Percentiles rank a stretch among this genome's conserved stretches.
These are phyloP conservation scores for Aphanomyces cochlioides DNA, from an alignment of 352 stramenopile genomes.

Conservation along the genomic window DNA sequence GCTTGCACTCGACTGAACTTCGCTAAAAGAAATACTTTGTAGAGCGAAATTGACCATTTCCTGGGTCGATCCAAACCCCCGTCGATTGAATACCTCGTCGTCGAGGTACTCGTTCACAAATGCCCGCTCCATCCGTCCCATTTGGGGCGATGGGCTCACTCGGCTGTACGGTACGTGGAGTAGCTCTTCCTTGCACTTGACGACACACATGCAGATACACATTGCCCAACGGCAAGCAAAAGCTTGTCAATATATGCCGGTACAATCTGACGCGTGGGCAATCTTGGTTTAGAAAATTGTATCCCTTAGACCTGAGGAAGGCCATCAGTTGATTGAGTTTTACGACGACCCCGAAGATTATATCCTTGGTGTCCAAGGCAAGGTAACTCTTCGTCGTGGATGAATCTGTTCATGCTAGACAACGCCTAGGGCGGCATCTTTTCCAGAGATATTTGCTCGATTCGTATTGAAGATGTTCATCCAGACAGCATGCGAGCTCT, in stretches of 20 bases:
- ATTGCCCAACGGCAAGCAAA: conserved; percentile 28
- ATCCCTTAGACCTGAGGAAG: conserved; percentile 23
- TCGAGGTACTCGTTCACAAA: conserved; percentile 31
- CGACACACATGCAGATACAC: conserved; percentile 14
- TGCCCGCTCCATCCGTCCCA: conserved; percentile 27
- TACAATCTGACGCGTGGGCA: background rate
- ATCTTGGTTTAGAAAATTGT: background rate
- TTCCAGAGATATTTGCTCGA: conserved; percentile 29
- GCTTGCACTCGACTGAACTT: background rate
- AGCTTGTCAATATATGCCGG: conserved; percentile 32
- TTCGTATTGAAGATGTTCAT: conserved; percentile 32
- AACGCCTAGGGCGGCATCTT: conserved; percentile 29
- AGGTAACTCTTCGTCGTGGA: conserved; percentile 10
- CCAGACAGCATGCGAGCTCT: conserved; percentile 26
- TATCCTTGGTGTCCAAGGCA: conserved; percentile 28
- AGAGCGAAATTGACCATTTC: conserved; percentile 29
- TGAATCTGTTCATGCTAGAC: background rate
- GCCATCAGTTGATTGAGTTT: conserved; percentile 31
- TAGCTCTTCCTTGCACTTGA: too few species aligned
- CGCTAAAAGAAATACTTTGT: background rate
- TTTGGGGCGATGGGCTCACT: conserved; percentile 29
- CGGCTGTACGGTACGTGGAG: conserved; percentile 25
- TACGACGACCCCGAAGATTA: conserved; percentile 33
- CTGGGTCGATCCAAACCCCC: conserved; percentile 25
- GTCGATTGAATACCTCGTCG: conserved; percentile 30